Conservation (phyloP, 805 yeast genomes). For the Candida ipomoeae region DNA sequence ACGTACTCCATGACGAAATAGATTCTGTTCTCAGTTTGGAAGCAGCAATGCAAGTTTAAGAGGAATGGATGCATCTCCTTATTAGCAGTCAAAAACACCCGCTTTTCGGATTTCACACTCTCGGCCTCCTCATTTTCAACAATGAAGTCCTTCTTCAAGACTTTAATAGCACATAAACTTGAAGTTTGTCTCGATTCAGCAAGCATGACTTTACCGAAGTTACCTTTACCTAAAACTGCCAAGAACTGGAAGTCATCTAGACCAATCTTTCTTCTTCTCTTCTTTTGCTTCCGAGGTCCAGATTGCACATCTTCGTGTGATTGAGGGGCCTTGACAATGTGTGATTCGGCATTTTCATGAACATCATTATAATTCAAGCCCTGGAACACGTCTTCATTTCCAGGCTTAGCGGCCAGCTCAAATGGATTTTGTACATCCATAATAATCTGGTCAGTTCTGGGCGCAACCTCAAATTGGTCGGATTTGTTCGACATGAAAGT, state of each 20-base stretch:
- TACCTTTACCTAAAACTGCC: conserved; percentile 96
- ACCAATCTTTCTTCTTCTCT: conserved; percentile 70
- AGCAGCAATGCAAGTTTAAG: conserved; percentile 86
- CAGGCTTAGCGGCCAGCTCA: conserved; percentile 6
- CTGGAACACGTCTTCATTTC: conserved; percentile 9
- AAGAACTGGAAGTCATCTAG: conserved; percentile 91
- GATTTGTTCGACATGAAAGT: conserved; percentile 22
- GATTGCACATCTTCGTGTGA: not conserved
- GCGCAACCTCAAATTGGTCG: conserved; percentile 15
- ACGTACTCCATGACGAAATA: conserved; percentile 98
- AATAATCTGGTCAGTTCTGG: conserved; percentile 1
- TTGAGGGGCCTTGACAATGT: not conserved
- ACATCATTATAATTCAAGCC: conserved; percentile 28
- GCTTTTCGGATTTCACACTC: conserved; percentile 89
- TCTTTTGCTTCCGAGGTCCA: conserved; percentile 26
- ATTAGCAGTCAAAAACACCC: conserved; percentile 82
- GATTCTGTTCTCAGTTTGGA: conserved; percentile 95
- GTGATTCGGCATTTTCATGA: conserved; percentile 1
- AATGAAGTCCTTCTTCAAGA: conserved; percentile 91
- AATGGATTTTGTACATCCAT: conserved; percentile 8
- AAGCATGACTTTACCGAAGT: conserved; percentile 96
- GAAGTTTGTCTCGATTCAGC: conserved; percentile 87
- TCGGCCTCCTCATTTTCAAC: conserved; percentile 95
- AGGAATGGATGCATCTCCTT: conserved; percentile 90
- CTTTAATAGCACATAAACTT: conserved; percentile 90